Evolutionary conservation across 2,329 filamentous ascomycete species (phyloP), one percentile per base, ranked within the genome.

Genomic region (Ophiostoma sp.): DNA sequence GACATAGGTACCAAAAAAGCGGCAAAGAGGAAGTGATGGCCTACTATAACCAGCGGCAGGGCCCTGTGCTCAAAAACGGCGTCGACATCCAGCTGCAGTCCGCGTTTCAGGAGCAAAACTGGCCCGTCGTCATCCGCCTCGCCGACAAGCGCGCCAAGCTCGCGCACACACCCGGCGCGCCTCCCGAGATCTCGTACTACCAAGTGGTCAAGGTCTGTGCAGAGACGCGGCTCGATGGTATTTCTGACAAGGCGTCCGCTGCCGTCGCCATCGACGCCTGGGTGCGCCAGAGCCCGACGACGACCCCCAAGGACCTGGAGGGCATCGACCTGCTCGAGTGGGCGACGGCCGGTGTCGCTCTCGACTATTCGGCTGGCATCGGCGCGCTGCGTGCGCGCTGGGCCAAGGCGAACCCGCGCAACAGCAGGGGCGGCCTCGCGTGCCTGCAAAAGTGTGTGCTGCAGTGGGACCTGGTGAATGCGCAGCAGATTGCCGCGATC

Each of bases 401-500:
- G 64, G 84, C 82, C 64, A 87, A 87, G 75, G 81, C 82, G 8
- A 76, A 79, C n/a, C 80, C 83, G 11, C 82, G 82, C 69, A 81
- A 78, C 70, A 67, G 60, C 7, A 36, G 74, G 73, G 42, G 74
- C 74, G 18, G 80, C 76, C 5, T 76, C 78, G 8, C 78, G 77
- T 85, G 82, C 69, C 76, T 87, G 62, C 80, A 84, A 71, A 80
- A 81, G 8, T 87, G 85, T 71, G 73, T 87, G 67, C 76, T 82
- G 70, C 78, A 84, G 66, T 85, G 83, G 79, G 85, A 87, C 71
- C 78, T 86, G 67, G 77, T 79, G 68, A 84, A 83, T 72, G 83
- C 84, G 2, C 85, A 87, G 74, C 83, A 86, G 83, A 86, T 87
- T 73, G 82, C 84, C 0, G 82, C 82, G 1, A 79, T 81, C 0